Evolutionary conservation across 208 protist genomes (phyloP).

Genomic region (Acanthamoeba rhysodes): DNA sequence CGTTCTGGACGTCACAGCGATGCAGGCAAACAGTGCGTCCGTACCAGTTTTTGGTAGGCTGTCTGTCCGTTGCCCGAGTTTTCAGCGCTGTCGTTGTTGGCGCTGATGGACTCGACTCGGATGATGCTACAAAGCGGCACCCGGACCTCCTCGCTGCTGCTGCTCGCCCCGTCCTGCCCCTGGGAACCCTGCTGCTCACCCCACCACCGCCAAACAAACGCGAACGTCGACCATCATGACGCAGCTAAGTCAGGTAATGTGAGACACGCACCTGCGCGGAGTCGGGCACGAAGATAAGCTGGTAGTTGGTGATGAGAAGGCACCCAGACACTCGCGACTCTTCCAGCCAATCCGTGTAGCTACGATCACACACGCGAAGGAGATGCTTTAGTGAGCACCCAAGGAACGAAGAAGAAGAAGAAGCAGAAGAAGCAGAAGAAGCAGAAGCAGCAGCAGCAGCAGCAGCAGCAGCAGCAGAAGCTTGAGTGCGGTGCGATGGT

Average conservation of each 20-base stretch:
- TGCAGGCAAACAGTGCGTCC: too few species aligned
- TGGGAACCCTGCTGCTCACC: not conserved
- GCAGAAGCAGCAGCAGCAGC: not conserved
- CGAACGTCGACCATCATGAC: not conserved
- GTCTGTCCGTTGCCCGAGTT: not conserved
- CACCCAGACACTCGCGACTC: not conserved
- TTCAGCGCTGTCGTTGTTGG: not conserved
- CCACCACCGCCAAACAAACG: not conserved
- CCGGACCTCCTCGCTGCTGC: not conserved
- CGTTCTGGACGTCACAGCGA: too few species aligned
- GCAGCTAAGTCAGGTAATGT: too few species aligned
- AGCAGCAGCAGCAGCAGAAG: too few species aligned
- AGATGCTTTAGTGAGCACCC: too few species aligned
- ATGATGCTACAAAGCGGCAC: conserved; percentile 34
- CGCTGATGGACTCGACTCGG: not conserved
- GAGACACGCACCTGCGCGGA: not conserved
- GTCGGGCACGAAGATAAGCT: conserved; percentile 46
- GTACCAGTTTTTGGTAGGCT: conserved; percentile 26
- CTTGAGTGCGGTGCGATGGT: too few species aligned
- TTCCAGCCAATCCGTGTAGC: conserved; percentile 10
- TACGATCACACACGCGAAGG: not conserved
- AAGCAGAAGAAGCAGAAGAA: not conserved
- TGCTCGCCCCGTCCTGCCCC: not conserved
- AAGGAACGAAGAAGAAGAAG: not conserved
- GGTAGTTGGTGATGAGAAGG: conserved; percentile 33